A percentile compares a stretch with the other conserved stretches of the same genome.
Evolutionary conservation across 2,329 filamentous ascomycete genomes (phyloP).

Genomic region (Bipolaris victoriae): DNA sequence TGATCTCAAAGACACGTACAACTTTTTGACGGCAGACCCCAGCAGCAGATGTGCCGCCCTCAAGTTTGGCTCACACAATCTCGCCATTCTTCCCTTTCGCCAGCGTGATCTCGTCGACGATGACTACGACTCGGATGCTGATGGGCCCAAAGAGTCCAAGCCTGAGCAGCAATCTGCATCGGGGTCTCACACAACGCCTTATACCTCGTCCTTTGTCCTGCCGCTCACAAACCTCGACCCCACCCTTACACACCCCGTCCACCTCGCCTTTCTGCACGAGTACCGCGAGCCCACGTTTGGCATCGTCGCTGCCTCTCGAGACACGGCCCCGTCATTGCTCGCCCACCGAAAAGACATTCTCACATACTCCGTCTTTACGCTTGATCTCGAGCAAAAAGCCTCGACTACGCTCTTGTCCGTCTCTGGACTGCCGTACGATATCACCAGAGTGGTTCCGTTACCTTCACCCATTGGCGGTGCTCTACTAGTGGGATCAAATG

Average conservation of each 20-base stretch:
- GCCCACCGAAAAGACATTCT: conserved; percentile 82
- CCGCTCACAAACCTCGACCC: conserved; percentile 88
- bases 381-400: conserved; percentile 90
- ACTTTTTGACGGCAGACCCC: conserved; percentile 85
- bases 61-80: conserved; percentile 85
- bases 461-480: conserved; percentile 88
- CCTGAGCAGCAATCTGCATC: conserved; percentile 43
- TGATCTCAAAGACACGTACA: conserved; percentile 75
- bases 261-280: conserved; percentile 92
- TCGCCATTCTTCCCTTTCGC: conserved; percentile 93
- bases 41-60: conserved; percentile 91
- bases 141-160: conserved; percentile 57
- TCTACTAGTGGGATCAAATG: conserved; percentile 84
- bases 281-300: conserved; percentile 98
- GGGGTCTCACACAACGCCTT: conserved; percentile 66
- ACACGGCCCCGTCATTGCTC: conserved; percentile 74
- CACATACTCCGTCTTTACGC: conserved; percentile 91
- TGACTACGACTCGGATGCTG: conserved; percentile 84
- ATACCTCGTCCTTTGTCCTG: conserved; percentile 90
- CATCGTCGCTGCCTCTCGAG: conserved; percentile 79
- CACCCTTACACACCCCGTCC: conserved; percentile 83
- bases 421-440: conserved; percentile 81
- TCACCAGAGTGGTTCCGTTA: conserved; percentile 81
- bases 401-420: conserved; percentile 93
- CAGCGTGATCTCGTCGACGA: conserved; percentile 88